Evolutionary conservation across 2,329 filamentous ascomycete genomes (phyloP).

Genomic region (Fusarium caatingaense): DNA sequence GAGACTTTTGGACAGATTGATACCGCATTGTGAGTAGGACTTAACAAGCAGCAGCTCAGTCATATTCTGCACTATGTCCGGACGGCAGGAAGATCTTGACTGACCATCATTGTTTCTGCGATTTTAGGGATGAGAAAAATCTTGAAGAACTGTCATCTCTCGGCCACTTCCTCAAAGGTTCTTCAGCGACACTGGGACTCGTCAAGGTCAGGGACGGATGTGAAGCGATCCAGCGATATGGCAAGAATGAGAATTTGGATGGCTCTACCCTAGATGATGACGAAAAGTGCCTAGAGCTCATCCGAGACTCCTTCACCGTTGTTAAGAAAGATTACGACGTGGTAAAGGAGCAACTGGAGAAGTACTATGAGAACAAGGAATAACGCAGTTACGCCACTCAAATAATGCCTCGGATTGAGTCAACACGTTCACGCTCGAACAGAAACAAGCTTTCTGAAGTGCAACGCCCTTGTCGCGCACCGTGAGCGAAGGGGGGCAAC

Average conservation of each 20-base stretch:
- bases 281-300: slow-evolving; percentile 74
- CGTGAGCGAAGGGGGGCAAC: slow-evolving; percentile 13
- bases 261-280: slow-evolving; percentile 75
- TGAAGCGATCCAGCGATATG: slow-evolving; percentile 96
- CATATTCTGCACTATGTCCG: background rate
- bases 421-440: slow-evolving; percentile 1
- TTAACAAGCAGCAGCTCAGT: background rate
- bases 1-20: slow-evolving; percentile 90
- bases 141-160: slow-evolving; percentile 82
- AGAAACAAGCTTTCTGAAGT: background rate
- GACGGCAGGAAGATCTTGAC: background rate
- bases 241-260: slow-evolving; percentile 82
- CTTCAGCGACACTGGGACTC: slow-evolving; percentile 91
- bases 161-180: slow-evolving; percentile 97
- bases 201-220: slow-evolving; percentile 92
- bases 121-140: slow-evolving; percentile 70
- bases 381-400: slow-evolving; percentile 16
- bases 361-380: slow-evolving; percentile 65
- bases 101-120: background rate
- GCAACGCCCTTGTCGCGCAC: slow-evolving; percentile 14
- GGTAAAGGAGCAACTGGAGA: slow-evolving; percentile 75
- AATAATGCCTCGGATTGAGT: slow-evolving; percentile 16
- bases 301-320: slow-evolving; percentile 74
- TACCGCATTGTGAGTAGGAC: slow-evolving; percentile 76
- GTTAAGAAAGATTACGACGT: slow-evolving; percentile 83